These are phyloP conservation scores for Diutina sp. DNA, from an alignment of 1,139 yeast genomes.

Conservation along the genomic window DNA sequence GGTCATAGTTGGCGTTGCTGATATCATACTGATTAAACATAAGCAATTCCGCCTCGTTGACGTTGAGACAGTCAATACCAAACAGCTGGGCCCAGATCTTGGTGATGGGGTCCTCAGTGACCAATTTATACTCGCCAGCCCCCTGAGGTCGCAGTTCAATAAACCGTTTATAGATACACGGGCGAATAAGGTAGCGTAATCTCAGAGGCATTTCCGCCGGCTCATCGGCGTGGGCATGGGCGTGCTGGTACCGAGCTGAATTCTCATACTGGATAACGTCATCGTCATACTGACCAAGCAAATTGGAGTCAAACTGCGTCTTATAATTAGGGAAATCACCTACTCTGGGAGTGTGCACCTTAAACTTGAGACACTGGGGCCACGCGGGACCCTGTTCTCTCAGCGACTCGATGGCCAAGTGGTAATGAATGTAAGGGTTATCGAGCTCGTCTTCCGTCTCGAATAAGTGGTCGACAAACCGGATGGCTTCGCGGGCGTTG, in stretches of 20 bases:
- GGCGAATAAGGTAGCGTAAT: constrained; percentile 33
- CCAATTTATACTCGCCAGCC: constrained; percentile 27
- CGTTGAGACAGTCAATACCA: constrained; percentile 37
- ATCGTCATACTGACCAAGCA: constrained; percentile 2
- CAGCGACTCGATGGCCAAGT: constrained; percentile 21
- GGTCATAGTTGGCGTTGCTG: constrained; percentile 14
- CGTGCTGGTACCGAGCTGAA: constrained; percentile 15
- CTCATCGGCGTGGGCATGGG: constrained; percentile 16
- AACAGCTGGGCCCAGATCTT: constrained; percentile 43
- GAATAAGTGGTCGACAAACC: constrained; percentile 34
- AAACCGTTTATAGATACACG: constrained; percentile 35
- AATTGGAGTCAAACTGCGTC: constrained; percentile 22
- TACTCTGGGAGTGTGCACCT: constrained; percentile 28
- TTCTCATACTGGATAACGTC: constrained; percentile 23
- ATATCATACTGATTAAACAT: constrained; percentile 26
- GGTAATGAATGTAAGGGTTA: constrained; percentile 8
- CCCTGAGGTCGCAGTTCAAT: constrained; percentile 12
- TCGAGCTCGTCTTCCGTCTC: constrained; percentile 9
- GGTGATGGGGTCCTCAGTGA: constrained; percentile 42
- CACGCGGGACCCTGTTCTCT: constrained; percentile 36
- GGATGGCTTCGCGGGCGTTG: constrained; percentile 44
- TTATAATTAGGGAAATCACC: constrained; percentile 34
- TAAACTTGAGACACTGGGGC: constrained; percentile 32
- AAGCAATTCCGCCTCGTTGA: constrained; percentile 39
- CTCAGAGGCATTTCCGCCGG: constrained; percentile 37